Evolutionary conservation across 2,329 filamentous ascomycete species (phyloP).

Genomic region (Coniella lustricola): DNA sequence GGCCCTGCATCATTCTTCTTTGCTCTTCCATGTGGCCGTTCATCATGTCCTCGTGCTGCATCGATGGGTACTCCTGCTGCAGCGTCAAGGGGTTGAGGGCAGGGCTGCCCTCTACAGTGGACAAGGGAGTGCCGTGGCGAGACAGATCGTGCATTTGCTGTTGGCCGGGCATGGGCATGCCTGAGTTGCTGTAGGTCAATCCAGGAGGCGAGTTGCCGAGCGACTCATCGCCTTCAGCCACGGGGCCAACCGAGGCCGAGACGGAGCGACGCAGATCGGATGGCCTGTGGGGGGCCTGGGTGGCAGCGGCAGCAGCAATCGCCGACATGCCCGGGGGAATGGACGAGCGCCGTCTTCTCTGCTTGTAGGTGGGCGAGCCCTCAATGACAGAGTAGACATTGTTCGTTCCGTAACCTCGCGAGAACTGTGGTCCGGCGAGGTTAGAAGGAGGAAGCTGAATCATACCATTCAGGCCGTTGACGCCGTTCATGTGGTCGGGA

Average conservation of each 20-base stretch:
- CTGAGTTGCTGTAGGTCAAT: constrained; percentile 63
- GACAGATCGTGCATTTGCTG: constrained; percentile 79
- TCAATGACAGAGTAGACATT: constrained; percentile 95
- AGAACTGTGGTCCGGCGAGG: constrained; percentile 71
- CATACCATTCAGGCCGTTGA: constrained; percentile 75
- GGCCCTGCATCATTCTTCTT: constrained; percentile 62
- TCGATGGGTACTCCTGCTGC: constrained; percentile 62
- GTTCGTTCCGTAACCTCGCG: constrained; percentile 62
- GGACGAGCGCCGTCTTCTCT: constrained; percentile 86
- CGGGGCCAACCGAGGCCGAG: constrained; percentile 76
- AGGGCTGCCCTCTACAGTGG: constrained; percentile 76
- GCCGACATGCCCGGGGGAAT: constrained; percentile 72
- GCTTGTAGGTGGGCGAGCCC: constrained; percentile 97
- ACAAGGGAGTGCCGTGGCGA: constrained; percentile 82
- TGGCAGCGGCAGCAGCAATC: constrained; percentile 56
- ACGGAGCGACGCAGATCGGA: constrained; percentile 89
- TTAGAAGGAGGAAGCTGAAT: constrained; percentile 86
- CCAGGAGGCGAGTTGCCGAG: constrained; percentile 73
- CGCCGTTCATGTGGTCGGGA: constrained; percentile 69
- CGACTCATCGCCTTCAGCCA: constrained; percentile 72
- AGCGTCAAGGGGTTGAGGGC: constrained; percentile 63
- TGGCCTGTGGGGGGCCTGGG: constrained; percentile 52
- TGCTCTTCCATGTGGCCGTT: constrained; percentile 54
- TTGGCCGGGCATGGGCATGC: constrained; percentile 53
- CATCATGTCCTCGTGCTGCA: constrained; percentile 56